These are phyloP conservation scores for Apiospora arundinis DNA, from an alignment of 2,329 filamentous ascomycete genomes.

Conservation along the genomic window DNA sequence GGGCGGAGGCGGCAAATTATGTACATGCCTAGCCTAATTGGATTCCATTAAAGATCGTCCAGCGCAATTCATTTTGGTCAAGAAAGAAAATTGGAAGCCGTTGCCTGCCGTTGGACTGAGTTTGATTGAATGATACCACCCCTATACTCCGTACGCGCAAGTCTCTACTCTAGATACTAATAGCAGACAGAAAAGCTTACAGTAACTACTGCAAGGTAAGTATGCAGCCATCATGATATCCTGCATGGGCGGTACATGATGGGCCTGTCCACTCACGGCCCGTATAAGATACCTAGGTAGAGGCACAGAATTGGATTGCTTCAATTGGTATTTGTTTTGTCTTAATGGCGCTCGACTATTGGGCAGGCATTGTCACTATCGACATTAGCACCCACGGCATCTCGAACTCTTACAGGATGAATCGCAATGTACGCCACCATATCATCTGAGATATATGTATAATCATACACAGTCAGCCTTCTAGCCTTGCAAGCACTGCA, in stretches of 20 bases:
- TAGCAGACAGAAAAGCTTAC: too few relatives aligned
- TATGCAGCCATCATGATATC: too few relatives aligned
- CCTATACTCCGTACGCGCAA: background rate
- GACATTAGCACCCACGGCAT: background rate
- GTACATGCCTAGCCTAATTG: constrained; percentile 12
- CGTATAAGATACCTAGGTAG: too few relatives aligned
- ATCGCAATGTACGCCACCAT: background rate
- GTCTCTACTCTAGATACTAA: too few relatives aligned
- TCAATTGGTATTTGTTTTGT: background rate
- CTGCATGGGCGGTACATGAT: too few relatives aligned
- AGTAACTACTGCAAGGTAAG: too few relatives aligned
- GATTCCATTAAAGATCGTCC: background rate
- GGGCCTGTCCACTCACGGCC: too few relatives aligned
- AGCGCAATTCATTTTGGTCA: background rate
- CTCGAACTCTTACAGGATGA: background rate
- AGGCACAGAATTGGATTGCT: background rate
- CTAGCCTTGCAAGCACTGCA: background rate
- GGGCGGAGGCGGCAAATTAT: constrained; percentile 13
- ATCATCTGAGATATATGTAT: constrained; percentile 3
- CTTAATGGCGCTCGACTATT: background rate
- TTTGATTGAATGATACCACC: background rate
- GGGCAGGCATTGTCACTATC: background rate
- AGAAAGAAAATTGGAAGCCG: background rate
- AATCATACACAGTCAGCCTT: background rate
- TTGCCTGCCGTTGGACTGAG: background rate